phyloP scores from a whole-genome alignment of 192 early-diverging fungal genomes.

The Backusella tarrabulga region DNA sequence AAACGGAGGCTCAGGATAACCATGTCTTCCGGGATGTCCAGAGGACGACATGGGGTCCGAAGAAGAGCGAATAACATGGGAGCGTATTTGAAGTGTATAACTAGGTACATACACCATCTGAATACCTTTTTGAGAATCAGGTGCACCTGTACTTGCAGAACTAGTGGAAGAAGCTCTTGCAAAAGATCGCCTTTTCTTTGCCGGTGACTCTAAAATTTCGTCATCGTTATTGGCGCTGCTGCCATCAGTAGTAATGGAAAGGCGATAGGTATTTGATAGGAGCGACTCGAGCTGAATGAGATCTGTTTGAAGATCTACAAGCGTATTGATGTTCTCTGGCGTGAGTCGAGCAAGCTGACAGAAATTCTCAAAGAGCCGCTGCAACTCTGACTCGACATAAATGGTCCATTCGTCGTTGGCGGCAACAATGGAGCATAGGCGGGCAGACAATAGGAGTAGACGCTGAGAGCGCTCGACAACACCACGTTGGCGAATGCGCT shows the following conservation, averaged over 20 bases:
- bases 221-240: neutral
- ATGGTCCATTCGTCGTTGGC: constrained; percentile 32
- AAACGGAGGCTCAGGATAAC: neutral
- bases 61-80: constrained; percentile 7
- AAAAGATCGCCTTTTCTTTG: constrained; percentile 11
- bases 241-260: neutral
- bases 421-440: constrained; percentile 41
- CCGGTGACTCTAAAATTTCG: neutral
- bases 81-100: constrained; percentile 21
- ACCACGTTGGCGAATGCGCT: constrained; percentile 47
- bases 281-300: constrained; percentile 14
- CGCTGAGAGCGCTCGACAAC: constrained; percentile 47
- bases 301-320: constrained; percentile 20
- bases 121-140: constrained; percentile 16
- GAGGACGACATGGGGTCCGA: constrained; percentile 1
- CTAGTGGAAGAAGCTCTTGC: neutral
- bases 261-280: constrained; percentile 2
- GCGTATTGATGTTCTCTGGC: constrained; percentile 12
- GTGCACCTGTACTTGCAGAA: neutral
- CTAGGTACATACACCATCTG: constrained; percentile 19
- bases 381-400: constrained; percentile 23
- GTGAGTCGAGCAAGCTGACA: constrained; percentile 19
- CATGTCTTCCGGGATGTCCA: neutral
- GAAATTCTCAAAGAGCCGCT: constrained; percentile 25
- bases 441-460: constrained; percentile 46